Conservation (phyloP, 106 monocot genomes). For the Hemerocallis citrina region DNA sequence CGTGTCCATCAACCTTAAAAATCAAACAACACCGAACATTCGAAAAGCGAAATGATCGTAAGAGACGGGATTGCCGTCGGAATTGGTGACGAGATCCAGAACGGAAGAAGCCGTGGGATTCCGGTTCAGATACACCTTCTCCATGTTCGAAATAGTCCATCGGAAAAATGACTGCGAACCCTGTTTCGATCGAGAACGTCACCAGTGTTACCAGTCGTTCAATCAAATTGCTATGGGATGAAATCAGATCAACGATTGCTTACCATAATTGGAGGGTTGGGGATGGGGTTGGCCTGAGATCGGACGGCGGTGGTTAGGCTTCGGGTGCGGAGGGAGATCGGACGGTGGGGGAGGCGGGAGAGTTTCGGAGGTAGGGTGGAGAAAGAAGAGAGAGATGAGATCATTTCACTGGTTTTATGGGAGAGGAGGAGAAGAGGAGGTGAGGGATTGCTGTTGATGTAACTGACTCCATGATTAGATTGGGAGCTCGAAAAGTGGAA, state of each 20-base stretch:
- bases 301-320: slow-evolving; percentile 7
- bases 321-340: slow-evolving; percentile 9
- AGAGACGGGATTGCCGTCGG: slow-evolving; percentile 54
- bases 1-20: slow-evolving; percentile 72
- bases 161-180: slow-evolving; percentile 44
- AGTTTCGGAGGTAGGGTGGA: neutral
- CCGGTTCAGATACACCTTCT: slow-evolving; percentile 62
- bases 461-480: too few species aligned
- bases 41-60: slow-evolving; percentile 97
- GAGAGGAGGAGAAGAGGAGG: too few species aligned
- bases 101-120: slow-evolving; percentile 85
- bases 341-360: neutral
- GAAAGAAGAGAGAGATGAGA: neutral
- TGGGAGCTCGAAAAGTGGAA: too few species aligned
- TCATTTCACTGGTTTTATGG: too few species aligned
- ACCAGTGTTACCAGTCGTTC: neutral
- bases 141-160: slow-evolving; percentile 60
- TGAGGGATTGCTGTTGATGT: too few species aligned
- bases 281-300: slow-evolving; percentile 6
- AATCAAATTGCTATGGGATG: neutral
- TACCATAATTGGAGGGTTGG: too few species aligned
- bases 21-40: slow-evolving; percentile 62
- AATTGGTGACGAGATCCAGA: slow-evolving; percentile 57
- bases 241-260: neutral
- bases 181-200: too few species aligned